Base-by-base conservation (phyloP, 1,284 basidiomycete species). In the Mycena sp. region DNA sequence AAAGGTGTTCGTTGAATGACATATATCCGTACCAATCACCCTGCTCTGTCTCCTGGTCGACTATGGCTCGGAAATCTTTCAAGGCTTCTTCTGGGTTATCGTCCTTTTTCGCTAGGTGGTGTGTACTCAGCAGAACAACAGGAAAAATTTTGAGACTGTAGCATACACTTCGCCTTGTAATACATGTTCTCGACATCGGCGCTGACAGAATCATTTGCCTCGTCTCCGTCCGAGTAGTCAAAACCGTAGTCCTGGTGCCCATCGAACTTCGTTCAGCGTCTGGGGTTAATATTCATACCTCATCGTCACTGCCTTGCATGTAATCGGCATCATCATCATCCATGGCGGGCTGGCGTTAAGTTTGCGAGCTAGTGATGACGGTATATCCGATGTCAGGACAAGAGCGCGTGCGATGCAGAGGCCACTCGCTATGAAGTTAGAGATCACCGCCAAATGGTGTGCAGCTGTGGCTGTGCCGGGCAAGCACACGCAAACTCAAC, bases 111-210 rank as follows among this genome's bases (percentile, higher is more conserved):
- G 89, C 96, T 97, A 71, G 59, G n/a, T 26, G 28, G n/a, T 21
- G 66, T 35, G 32, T 49, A 28, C 10, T 45, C 48, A 38, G 48
- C 16, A 17, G 30, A n/a, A 37, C n/a, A 14, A 7, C 50, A 30
- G 29, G 17, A 40, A 40, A 32, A 32, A 48, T 10, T 21, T 44
- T 10, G 26, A 26, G 23, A 52, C n/a, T n/a, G 4, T 43, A 37
- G 76, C 89, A 64, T 70, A 97, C 95, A 89, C 77, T 99, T 99
- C 12, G 98, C 98, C 54, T 91, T 93, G 79, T 99, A 99, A 80
- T 99, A 99, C 86, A 96, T 89, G 74, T 99, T 99, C 83, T 99
- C 98, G 46, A 98, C 89, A 76, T 98, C 96, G n/a, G 91, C 93
- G 62, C 88, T 92, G 41, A 87, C 93, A 11, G 89, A 85, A 64